Evolutionary conservation across 768 basidiomycete species (phyloP).

Genomic region (Agrocybe chaxingu): DNA sequence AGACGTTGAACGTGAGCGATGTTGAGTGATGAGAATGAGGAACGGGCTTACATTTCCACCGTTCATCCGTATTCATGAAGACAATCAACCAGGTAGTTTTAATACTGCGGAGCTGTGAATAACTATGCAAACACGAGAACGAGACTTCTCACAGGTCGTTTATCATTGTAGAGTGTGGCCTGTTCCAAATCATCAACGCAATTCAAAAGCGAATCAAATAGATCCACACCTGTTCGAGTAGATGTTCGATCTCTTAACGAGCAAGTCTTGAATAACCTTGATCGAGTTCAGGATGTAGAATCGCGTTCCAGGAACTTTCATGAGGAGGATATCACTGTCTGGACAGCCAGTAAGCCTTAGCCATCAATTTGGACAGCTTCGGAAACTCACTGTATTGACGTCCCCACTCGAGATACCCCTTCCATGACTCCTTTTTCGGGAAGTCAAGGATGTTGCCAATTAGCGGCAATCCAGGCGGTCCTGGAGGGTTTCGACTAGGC

Average conservation of each 20-base stretch:
- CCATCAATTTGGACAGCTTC: background rate
- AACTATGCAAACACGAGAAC: background rate
- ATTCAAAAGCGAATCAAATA: background rate
- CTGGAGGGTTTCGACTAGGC: constrained; percentile 6
- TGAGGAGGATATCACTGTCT: constrained; percentile 2
- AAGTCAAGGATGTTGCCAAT: constrained; percentile 15
- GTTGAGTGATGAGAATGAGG: background rate
- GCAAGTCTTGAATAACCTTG: constrained; percentile 1
- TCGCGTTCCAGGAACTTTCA: constrained; percentile 3
- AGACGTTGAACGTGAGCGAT: background rate
- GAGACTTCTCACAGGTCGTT: too few relatives aligned
- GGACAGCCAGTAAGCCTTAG: background rate
- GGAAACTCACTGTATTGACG: constrained; percentile 1
- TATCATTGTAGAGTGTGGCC: too few relatives aligned
- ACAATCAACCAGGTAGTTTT: background rate
- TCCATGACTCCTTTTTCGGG: constrained; percentile 1
- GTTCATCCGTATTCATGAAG: constrained; percentile 2
- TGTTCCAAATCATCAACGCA: background rate
- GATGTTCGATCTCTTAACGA: constrained; percentile 1
- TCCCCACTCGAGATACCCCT: constrained; percentile 7
- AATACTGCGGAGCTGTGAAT: background rate
- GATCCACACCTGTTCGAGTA: constrained; percentile 1
- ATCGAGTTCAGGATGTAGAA: constrained; percentile 1
- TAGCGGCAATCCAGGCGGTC: constrained; percentile 19
- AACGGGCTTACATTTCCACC: background rate